phyloP scores from a whole-genome alignment of 2,329 filamentous ascomycete species.

The Xylaria sp. region DNA sequence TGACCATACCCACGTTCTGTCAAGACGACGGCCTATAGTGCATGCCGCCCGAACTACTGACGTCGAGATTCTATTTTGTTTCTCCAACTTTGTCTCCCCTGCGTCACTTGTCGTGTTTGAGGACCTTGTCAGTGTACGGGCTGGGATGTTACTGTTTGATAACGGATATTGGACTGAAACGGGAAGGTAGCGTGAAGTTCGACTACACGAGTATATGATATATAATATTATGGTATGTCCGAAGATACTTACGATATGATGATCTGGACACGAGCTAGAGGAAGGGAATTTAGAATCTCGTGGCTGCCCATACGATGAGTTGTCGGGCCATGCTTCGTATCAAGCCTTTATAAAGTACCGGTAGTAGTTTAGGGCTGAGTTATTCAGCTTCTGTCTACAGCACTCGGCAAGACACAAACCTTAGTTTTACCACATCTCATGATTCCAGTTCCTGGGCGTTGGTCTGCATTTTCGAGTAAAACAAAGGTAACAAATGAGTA shows the following conservation, averaged over 20 bases:
- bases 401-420: not conserved
- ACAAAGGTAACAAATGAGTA: not conserved
- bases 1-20: not conserved
- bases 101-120: slow-evolving; percentile 27
- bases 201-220: not conserved
- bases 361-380: not conserved
- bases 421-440: not conserved
- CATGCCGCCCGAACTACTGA: slow-evolving; percentile 10
- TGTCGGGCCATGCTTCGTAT: not conserved
- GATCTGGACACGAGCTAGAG: not conserved
- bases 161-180: slow-evolving; percentile 27
- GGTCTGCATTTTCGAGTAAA: not conserved
- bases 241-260: not conserved
- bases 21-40: not conserved
- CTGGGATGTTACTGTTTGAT: slow-evolving; percentile 16
- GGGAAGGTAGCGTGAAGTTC: slow-evolving; percentile 25
- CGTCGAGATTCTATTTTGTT: slow-evolving; percentile 21
- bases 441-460: not conserved
- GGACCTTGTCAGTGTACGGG: slow-evolving; percentile 15
- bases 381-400: not conserved
- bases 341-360: not conserved
- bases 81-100: slow-evolving; percentile 21
- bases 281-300: too few species aligned
- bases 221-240: not conserved
- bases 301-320: not conserved